Evolutionary conservation across 1,284 basidiomycete genomes (phyloP).

Genomic region (Puccinia hordei): DNA sequence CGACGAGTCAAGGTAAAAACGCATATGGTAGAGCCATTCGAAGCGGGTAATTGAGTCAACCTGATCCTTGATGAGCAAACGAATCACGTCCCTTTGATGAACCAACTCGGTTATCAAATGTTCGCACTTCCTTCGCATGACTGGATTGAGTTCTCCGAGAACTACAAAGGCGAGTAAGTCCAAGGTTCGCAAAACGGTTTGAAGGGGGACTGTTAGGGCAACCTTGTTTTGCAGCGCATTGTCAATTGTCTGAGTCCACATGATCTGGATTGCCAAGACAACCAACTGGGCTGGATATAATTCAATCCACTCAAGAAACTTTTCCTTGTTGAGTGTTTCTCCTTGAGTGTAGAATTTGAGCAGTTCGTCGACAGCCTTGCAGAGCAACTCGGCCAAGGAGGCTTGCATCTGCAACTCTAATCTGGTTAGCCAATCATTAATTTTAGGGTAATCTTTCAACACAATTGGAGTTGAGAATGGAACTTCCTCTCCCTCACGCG

Average conservation of each 20-base stretch:
- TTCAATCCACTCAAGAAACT: constrained; percentile 86
- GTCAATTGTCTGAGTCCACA: constrained; percentile 89
- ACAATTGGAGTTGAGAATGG: constrained; percentile 78
- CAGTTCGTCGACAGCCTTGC: constrained; percentile 75
- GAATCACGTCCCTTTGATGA: constrained; percentile 92
- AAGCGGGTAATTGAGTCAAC: constrained; percentile 73
- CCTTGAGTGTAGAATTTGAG: constrained; percentile 74
- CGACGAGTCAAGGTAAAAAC: constrained; percentile 82
- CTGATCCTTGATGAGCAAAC: constrained; percentile 72
- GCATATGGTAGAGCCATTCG: constrained; percentile 97
- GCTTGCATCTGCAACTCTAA: constrained; percentile 93
- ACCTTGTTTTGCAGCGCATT: constrained; percentile 67
- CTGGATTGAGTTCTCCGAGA: constrained; percentile 79
- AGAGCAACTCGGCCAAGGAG: constrained; percentile 80
- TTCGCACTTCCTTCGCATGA: constrained; percentile 94
- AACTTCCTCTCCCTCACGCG: constrained; percentile 91
- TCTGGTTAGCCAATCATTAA: constrained; percentile 96
- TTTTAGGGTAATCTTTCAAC: constrained; percentile 90
- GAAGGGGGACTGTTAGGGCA: constrained; percentile 70
- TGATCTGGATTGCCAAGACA: constrained; percentile 87
- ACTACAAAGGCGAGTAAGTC: constrained; percentile 95
- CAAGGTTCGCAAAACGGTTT: constrained; percentile 77
- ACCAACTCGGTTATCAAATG: constrained; percentile 98
- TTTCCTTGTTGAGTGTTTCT: constrained; percentile 63
- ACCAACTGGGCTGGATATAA: constrained; percentile 93